phyloP scores from a whole-genome alignment of 352 stramenopile genomes.

The Globisporangium carolinianum region DNA sequence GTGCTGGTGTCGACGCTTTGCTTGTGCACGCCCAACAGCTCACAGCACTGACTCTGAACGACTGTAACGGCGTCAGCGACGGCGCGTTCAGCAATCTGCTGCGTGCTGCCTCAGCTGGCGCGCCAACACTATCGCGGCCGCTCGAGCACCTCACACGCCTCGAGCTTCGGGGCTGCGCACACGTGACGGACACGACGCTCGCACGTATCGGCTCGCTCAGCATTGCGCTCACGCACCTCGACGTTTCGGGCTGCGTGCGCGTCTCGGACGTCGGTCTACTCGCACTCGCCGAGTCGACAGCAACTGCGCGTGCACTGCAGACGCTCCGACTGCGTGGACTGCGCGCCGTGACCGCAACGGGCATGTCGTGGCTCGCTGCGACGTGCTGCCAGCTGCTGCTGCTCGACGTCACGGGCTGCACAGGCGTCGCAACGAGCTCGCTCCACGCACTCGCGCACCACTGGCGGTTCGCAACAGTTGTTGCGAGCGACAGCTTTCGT shows the following conservation, averaged over 20 bases:
- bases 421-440: conserved; percentile 35
- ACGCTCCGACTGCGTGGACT: conserved; percentile 66
- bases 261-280: conserved; percentile 82
- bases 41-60: conserved; percentile 18
- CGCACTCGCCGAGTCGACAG: conserved; percentile 40
- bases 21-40: conserved; percentile 20
- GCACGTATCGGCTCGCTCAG: conserved; percentile 36
- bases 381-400: conserved; percentile 52
- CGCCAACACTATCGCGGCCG: not conserved
- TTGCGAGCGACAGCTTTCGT: conserved; percentile 45
- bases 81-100: conserved; percentile 15
- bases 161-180: conserved; percentile 29
- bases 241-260: conserved; percentile 59
- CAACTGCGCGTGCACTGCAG: conserved; percentile 31
- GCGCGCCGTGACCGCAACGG: conserved; percentile 57
- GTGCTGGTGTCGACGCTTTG: conserved; percentile 17
- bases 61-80: conserved; percentile 35
- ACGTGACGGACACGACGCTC: conserved; percentile 37
- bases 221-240: conserved; percentile 64
- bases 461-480: conserved; percentile 57
- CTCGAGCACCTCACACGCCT: conserved; percentile 27
- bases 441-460: conserved; percentile 42
- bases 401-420: conserved; percentile 56
- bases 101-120: not conserved
- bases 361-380: conserved; percentile 83